These are phyloP conservation scores for Microbotryum scabiosae DNA, from an alignment of 1,284 basidiomycete species.

Conservation along the genomic window DNA sequence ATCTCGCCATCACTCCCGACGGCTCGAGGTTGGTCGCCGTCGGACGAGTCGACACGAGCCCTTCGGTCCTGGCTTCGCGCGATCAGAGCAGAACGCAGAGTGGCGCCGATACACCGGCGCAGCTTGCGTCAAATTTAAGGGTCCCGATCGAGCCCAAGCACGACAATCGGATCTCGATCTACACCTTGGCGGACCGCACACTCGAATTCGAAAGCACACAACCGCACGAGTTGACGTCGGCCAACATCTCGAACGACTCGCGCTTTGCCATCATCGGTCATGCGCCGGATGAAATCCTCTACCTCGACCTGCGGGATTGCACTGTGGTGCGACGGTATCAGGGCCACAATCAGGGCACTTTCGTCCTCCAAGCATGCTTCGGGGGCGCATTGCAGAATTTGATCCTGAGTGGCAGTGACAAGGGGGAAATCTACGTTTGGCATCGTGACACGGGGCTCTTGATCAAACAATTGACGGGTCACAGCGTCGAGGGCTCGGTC, in stretches of 20 bases:
- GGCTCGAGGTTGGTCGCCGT: constrained; percentile 71
- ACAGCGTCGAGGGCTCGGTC: constrained; percentile 68
- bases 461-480: constrained; percentile 74
- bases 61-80: background rate
- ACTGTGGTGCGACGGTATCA: constrained; percentile 65
- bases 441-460: constrained; percentile 74
- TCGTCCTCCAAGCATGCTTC: constrained; percentile 86
- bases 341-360: constrained; percentile 68
- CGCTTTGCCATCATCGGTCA: constrained; percentile 79
- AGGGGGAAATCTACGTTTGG: constrained; percentile 90
- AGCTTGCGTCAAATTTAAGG: background rate
- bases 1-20: constrained; percentile 80
- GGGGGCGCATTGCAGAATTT: constrained; percentile 86
- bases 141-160: constrained; percentile 36
- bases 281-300: constrained; percentile 74
- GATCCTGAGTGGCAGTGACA: constrained; percentile 89
- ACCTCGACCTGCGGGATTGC: constrained; percentile 65
- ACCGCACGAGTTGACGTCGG: constrained; percentile 65
- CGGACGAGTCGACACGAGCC: constrained; percentile 45
- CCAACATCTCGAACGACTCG: constrained; percentile 79
- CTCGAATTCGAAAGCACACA: constrained; percentile 34
- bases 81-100: constrained; percentile 1
- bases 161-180: constrained; percentile 60
- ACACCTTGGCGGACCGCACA: constrained; percentile 53
- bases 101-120: constrained; percentile 36